phyloP scores from a whole-genome alignment of 2,329 filamentous ascomycete species.

The Colletotrichum endophyticum region DNA sequence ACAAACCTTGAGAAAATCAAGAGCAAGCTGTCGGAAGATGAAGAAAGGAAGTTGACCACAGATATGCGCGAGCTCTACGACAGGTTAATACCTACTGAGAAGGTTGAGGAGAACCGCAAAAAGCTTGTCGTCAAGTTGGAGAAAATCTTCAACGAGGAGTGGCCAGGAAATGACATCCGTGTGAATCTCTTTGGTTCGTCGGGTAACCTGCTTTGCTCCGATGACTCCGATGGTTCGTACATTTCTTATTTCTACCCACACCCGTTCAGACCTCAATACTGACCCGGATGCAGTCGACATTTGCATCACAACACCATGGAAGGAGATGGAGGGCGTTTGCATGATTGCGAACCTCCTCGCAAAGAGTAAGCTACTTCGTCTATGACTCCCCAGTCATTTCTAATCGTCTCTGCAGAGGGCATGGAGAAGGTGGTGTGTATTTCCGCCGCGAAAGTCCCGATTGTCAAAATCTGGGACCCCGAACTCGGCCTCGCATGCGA shows the following conservation, averaged over 20 bases:
- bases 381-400: neutral
- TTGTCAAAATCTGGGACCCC: constrained; percentile 98
- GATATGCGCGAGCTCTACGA: constrained; percentile 89
- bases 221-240: constrained; percentile 88
- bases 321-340: constrained; percentile 87
- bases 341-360: constrained; percentile 86
- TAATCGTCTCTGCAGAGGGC: constrained; percentile 68
- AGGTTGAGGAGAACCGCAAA: constrained; percentile 77
- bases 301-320: constrained; percentile 92
- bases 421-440: constrained; percentile 98
- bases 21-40: constrained; percentile 70
- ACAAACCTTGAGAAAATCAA: constrained; percentile 76
- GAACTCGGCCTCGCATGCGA: constrained; percentile 89
- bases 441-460: constrained; percentile 92
- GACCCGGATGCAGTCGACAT: constrained; percentile 76
- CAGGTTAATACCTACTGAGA: constrained; percentile 79
- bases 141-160: constrained; percentile 85
- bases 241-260: neutral
- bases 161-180: constrained; percentile 88
- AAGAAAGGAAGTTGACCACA: constrained; percentile 75
- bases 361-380: constrained; percentile 67
- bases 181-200: constrained; percentile 98
- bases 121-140: constrained; percentile 88
- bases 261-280: constrained; percentile 24
- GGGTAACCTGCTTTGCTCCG: constrained; percentile 91